phyloP scores from a whole-genome alignment of 1,284 basidiomycete genomes.

The Ganoderma leucocontextum region DNA sequence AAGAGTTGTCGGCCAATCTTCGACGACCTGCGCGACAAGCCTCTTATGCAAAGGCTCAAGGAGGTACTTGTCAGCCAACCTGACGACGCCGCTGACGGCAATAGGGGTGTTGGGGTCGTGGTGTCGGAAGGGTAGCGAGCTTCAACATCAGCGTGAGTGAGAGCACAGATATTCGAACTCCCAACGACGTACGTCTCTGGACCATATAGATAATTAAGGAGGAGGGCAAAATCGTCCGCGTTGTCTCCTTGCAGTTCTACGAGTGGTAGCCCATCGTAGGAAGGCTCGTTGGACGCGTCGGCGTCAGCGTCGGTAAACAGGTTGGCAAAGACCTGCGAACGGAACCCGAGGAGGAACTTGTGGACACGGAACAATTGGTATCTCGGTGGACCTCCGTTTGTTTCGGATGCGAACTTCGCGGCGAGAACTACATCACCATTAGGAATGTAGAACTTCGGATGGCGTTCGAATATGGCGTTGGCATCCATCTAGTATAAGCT shows the following conservation, averaged over 20 bases:
- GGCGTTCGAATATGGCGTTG: no score
- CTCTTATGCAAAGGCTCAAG: not conserved
- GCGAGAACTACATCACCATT: no score
- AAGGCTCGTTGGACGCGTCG: not conserved
- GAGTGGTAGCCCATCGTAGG: not conserved
- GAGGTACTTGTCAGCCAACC: slow-evolving; percentile 10
- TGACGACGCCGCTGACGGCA: not conserved
- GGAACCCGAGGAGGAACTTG: not conserved
- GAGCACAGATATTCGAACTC: no score
- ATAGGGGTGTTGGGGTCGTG: slow-evolving; percentile 1
- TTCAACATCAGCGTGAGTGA: no score
- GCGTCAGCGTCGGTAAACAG: not conserved
- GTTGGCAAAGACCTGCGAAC: not conserved
- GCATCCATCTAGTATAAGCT: no score
- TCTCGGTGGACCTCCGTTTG: no score
- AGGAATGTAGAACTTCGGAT: no score
- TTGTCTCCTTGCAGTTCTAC: not conserved
- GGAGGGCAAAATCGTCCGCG: not conserved
- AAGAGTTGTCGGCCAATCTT: not conserved
- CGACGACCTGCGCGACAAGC: slow-evolving; percentile 2
- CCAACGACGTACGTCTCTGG: not conserved
- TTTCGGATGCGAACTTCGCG: no score
- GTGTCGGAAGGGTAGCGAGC: not conserved
- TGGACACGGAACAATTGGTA: not conserved
- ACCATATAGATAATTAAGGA: not conserved